Conservation (phyloP, 2,329 filamentous ascomycete species). For the Epichloe sp. region DNA sequence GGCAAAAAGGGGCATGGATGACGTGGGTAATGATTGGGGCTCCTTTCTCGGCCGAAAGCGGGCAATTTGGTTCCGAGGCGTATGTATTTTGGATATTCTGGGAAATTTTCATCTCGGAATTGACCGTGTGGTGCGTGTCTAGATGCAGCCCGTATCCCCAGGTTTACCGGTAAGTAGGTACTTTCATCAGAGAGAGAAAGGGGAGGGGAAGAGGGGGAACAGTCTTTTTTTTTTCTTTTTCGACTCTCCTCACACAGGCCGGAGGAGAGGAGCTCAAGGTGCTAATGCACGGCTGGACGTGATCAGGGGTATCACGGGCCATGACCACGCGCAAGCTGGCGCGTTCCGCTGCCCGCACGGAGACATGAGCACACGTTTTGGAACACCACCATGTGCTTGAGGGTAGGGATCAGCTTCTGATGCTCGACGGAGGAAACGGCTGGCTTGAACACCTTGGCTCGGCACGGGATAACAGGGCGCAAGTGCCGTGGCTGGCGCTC, state of each 20-base stretch:
- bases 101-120: too few relatives aligned
- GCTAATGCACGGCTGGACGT: neutral
- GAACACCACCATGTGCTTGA: neutral
- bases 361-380: neutral
- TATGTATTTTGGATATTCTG: too few relatives aligned
- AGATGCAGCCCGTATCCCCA: too few relatives aligned
- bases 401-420: too few relatives aligned
- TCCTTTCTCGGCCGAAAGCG: too few relatives aligned
- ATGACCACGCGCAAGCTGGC: neutral
- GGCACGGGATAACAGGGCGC: neutral
- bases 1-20: too few relatives aligned
- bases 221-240: neutral
- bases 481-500: neutral
- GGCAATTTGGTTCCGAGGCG: too few relatives aligned
- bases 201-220: neutral
- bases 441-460: neutral
- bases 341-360: neutral
- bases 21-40: too few relatives aligned
- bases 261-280: neutral
- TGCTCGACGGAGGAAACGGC: neutral
- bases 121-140: too few relatives aligned
- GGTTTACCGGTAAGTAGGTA: too few relatives aligned
- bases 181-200: neutral
- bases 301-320: neutral
- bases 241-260: neutral